phyloP scores from a whole-genome alignment of 2,329 filamentous ascomycete genomes.

The Cladosporium sp. region DNA sequence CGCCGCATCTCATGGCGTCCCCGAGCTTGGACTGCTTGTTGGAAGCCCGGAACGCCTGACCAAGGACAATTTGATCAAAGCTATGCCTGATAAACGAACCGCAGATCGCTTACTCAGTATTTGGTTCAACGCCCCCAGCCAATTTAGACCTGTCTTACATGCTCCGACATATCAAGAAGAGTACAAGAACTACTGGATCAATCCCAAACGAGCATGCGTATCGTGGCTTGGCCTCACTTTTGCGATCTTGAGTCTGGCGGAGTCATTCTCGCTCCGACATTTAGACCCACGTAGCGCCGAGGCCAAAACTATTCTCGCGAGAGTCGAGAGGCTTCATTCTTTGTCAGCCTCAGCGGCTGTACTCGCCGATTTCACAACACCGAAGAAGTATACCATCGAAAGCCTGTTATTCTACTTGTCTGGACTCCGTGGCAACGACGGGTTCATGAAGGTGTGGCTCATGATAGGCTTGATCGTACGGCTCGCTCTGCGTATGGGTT shows the following conservation, averaged over 20 bases:
- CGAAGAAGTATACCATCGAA: constrained; percentile 46
- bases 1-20: constrained; percentile 13
- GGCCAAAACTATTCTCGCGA: constrained; percentile 21
- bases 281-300: constrained; percentile 21
- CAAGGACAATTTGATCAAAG: constrained; percentile 34
- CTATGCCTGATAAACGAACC: constrained; percentile 35
- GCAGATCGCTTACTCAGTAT: constrained; percentile 34
- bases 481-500: constrained; percentile 45
- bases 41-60: constrained; percentile 23
- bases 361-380: constrained; percentile 44
- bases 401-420: constrained; percentile 40
- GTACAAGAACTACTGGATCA: constrained; percentile 50
- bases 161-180: constrained; percentile 40
- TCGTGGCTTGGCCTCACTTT: constrained; percentile 53
- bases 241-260: constrained; percentile 47
- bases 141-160: constrained; percentile 62
- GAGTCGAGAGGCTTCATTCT: constrained; percentile 32
- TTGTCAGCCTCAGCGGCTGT: constrained; percentile 36
- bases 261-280: constrained; percentile 33
- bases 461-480: constrained; percentile 42
- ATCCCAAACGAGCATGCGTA: constrained; percentile 39
- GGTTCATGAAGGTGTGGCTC: constrained; percentile 43
- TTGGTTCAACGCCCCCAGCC: constrained; percentile 39
- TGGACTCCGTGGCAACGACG: constrained; percentile 32
- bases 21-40: constrained; percentile 32